Base-by-base conservation (phyloP, 208 protist species). In the Zelonia costaricensis region DNA sequence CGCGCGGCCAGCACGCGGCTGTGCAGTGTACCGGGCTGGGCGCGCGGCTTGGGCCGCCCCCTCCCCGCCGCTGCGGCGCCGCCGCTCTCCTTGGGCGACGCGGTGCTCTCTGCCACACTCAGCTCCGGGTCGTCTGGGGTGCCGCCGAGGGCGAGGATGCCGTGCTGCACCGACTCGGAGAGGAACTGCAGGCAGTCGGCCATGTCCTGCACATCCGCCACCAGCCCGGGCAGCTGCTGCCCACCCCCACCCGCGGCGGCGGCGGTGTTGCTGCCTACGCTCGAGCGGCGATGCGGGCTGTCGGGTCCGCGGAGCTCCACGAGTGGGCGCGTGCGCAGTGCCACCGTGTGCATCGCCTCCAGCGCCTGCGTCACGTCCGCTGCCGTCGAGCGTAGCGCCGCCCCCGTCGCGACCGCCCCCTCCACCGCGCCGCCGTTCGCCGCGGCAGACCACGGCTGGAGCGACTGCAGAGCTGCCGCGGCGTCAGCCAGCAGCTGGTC, bases 161-260 rank as follows among this genome's bases (percentile, higher is more conserved):
- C 63, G 49, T 79, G 65, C 4, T 75, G 54, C 33, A 48, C 70
- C 16, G 73, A 64, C 27, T 64, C 51, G 16, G 53, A 59, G 18
- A 77, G 46, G 5, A 63, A 36, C 31, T 56, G 46, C 43, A 77
- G 54, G 62, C 47, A 70, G 54, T 20, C 64, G 6, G 35, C 39
- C 53, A 77, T 72, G 51, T 52, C 47, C 39, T 68, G 40, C 18
- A 77, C 49, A 36, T 65, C 65, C 13, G 44, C 49, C 28, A 73
- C 53, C 15, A 78, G 27, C 28, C 42, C 35, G 25, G 38, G 56
- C 40, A 59, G 35, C 4, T 42, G 49, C 48, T 45, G 38, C 42
- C 57, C 45, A 4, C 31, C 42, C 16, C 31, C 40, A 1, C 15
- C 55, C 1, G 38, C 40, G 2, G 40, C 35, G 40, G 5, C 31